Base-by-base conservation (phyloP, 1,139 yeast genomes). In the Yamadazyma epiphylla region DNA sequence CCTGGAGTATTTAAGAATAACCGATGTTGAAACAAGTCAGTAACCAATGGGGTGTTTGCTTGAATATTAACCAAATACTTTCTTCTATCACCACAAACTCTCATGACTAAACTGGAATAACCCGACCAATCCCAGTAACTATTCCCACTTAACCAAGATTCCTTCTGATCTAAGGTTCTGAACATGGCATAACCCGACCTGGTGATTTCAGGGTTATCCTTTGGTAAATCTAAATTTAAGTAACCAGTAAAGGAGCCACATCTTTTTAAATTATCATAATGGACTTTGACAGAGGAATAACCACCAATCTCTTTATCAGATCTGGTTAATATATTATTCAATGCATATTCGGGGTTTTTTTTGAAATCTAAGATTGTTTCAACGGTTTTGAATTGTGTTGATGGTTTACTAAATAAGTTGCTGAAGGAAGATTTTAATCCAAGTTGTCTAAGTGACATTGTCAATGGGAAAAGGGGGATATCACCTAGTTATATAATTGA, bases 111-210 rank as follows among this genome's bases (percentile, higher is more conserved):
- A 46, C 78, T 76, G 32, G 69, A 65, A 50, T 60, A 76, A 30
- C 59, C 58, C 22, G 74, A 64, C 85, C 86, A 79, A 50, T 81
- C 82, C 83, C 83, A 76, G 47, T 58, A 71, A 24, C 57, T 54
- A 33, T 67, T 60, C 8, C 71, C 69, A 26, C 55, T 62, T 35
- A 54, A 58, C 77, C 69, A 72, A 45, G 62, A 68, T 51, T 59
- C 76, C 53, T 51, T 64, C 42, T 72, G 77, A 49, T 82, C 86
- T 41, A 64, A 70, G 2, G 95, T 84, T 41, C 94, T 71, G 58
- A 84, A 83, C 94, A 86, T 84, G 28, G 94, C 88, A 59, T 86
- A 86, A 2, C 95, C 95, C 5, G 86, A 74, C 30, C 83, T 67
- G 12, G 80, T 71, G 23, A 83, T 73, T 30, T 77, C 81, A 0